Base-by-base conservation (phyloP, 768 basidiomycete species). In the Lentinula detonsa region DNA sequence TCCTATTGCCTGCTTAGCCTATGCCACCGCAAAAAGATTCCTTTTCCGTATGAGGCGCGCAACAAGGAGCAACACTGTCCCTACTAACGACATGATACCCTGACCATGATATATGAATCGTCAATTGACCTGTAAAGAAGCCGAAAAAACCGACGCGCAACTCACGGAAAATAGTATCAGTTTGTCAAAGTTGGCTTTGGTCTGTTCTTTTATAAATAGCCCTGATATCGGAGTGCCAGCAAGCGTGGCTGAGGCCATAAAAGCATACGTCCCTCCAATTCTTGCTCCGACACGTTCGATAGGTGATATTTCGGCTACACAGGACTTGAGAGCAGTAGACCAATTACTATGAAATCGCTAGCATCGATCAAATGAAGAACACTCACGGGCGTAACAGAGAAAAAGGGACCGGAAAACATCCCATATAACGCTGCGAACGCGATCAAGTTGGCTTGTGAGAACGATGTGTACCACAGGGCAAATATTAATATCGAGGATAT, bases 81-180 rank as follows among this genome's bases (percentile, higher is more conserved):
- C 45, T 39, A 54, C 53, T 5, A 54, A 21, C 10, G 53, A 54
- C 53, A 54, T 54, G 53, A 54, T 37, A 39, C 53, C 53, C 53
- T 54, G 13, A 21, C 13, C 5, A n/a, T 4, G 18, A 23, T 46
- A 7, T 43, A 16, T 43, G 15, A 43, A 16, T 43, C n/a, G 6
- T 21, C 45, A 39, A 1, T 39, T n/a, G 13, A 11, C 42, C 11
- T 15, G 42, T 28, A 52, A 6, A 18, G 35, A 40, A 40, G 8
- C 21, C 18, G 33, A 4, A 5, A 39, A 39, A 8, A 13, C 9
- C 37, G n/a, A 39, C 18, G 18, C 8, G 13, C 28, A 16, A 57
- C 69, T 40, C 55, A 67, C 69, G 15, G 69, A 69, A 33, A 66
- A 70, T 39, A 70, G 58, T 2, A 70, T 69, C 0, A 70, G 63